Evolutionary conservation across 2,329 filamentous ascomycete species (phyloP).

Genomic region (Thelonectria olida): DNA sequence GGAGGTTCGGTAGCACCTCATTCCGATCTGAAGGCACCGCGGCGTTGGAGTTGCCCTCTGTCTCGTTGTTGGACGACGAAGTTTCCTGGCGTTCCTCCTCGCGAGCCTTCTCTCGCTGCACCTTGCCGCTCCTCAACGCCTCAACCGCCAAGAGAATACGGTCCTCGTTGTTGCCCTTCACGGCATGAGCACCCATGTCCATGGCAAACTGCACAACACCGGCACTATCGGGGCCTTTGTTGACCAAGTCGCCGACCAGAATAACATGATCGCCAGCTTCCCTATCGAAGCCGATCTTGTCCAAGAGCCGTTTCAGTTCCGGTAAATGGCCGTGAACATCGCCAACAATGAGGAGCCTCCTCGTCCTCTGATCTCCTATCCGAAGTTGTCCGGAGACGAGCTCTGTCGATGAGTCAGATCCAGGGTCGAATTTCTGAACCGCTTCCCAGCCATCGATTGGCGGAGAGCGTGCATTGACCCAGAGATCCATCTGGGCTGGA

Average conservation of each 20-base stretch:
- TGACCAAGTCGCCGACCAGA: conserved; percentile 78
- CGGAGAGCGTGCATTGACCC: conserved; percentile 2
- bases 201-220: conserved; percentile 81
- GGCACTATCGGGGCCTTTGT: conserved; percentile 82
- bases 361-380: conserved; percentile 3
- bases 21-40: not conserved
- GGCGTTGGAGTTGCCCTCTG: not conserved
- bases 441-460: not conserved
- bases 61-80: not conserved
- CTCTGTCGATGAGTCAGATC: not conserved
- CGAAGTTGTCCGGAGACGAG: not conserved
- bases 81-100: not conserved
- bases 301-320: conserved; percentile 70
- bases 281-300: conserved; percentile 69
- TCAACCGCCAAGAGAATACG: conserved; percentile 68
- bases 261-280: conserved; percentile 70
- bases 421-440: not conserved
- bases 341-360: conserved; percentile 72
- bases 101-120: not conserved
- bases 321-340: conserved; percentile 87
- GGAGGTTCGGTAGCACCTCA: conserved; percentile 11
- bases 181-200: conserved; percentile 73
- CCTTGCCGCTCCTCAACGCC: conserved; percentile 15
- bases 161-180: conserved; percentile 91
- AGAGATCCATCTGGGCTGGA: not conserved